Evolutionary conservation across 2,329 filamentous ascomycete genomes (phyloP).

Genomic region (Fusarium cicatricum): DNA sequence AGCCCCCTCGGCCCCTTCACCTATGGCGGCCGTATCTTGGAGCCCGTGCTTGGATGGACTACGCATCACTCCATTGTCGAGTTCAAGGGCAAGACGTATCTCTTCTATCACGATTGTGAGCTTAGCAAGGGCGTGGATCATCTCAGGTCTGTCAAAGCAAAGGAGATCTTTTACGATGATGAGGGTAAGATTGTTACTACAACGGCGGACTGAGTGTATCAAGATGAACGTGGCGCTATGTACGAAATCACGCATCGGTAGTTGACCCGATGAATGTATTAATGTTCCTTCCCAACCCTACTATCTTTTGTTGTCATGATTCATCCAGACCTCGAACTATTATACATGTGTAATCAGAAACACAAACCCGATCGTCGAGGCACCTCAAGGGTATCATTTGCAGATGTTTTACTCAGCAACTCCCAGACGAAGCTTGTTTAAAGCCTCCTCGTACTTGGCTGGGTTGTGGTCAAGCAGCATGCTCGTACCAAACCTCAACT

Average conservation of each 20-base stretch:
- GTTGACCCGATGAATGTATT: background rate
- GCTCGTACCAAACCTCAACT: slow-evolving; percentile 74
- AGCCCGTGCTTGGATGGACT: slow-evolving; percentile 82
- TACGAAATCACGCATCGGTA: background rate
- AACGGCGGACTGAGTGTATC: slow-evolving; percentile 38
- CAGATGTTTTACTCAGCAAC: slow-evolving; percentile 47
- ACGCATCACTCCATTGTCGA: slow-evolving; percentile 83
- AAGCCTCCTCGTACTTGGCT: slow-evolving; percentile 74
- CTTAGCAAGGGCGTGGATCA: slow-evolving; percentile 75
- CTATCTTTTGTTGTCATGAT: background rate
- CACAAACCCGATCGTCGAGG: too few relatives aligned
- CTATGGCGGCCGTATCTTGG: slow-evolving; percentile 74
- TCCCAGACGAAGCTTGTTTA: slow-evolving; percentile 66
- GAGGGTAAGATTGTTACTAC: slow-evolving; percentile 66
- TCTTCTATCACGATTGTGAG: slow-evolving; percentile 80
- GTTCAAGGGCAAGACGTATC: slow-evolving; percentile 74
- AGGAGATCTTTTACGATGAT: slow-evolving; percentile 76
- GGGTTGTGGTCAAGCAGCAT: slow-evolving; percentile 83
- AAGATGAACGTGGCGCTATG: background rate
- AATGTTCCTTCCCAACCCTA: background rate
- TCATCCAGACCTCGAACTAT: background rate
- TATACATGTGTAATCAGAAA: background rate
- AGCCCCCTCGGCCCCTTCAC: slow-evolving; percentile 76
- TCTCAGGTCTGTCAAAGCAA: slow-evolving; percentile 75
- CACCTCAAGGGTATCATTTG: slow-evolving; percentile 6